These are phyloP conservation scores for Petunia secreta DNA, from an alignment of 257 asterid species.

Conservation along the genomic window DNA sequence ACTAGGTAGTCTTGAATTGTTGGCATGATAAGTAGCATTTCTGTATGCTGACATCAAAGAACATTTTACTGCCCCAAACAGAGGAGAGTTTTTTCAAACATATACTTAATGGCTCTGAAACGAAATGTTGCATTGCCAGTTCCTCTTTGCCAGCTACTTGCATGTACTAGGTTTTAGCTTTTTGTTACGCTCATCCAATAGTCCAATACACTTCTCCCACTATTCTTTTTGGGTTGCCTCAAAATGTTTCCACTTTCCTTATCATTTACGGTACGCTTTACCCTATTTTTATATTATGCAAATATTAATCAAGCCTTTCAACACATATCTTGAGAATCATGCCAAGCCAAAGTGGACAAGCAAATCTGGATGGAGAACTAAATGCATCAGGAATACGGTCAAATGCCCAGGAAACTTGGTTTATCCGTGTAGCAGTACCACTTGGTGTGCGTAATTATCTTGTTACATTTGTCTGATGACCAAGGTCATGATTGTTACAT, in stretches of 20 bases:
- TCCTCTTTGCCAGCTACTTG: neutral
- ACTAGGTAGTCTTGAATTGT: slow-evolving; percentile 1
- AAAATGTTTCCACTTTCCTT: neutral
- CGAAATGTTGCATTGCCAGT: neutral
- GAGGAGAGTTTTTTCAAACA: neutral
- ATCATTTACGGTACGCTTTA: neutral
- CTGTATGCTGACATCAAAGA: neutral
- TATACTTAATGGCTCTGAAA: neutral
- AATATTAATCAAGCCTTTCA: neutral
- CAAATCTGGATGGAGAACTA: slow-evolving; percentile 6
- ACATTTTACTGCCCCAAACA: neutral
- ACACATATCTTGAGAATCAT: slow-evolving; percentile 15
- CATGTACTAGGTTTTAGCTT: neutral
- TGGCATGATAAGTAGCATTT: neutral
- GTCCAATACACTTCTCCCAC: neutral
- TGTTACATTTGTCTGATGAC: slow-evolving; percentile 6
- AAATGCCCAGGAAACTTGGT: slow-evolving; percentile 1
- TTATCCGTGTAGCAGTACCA: neutral
- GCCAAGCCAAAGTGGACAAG: slow-evolving; percentile 16
- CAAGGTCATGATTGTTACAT: slow-evolving; percentile 11
- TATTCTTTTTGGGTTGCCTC: neutral
- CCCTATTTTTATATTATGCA: slow-evolving; percentile 6
- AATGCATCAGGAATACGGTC: neutral
- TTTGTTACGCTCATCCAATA: neutral
- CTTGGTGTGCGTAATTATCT: neutral